Percentiles rank a stretch among this genome's conserved stretches.
Conservation (phyloP, 2,329 filamentous ascomycete genomes). For the Verticillium zaregamsianum region DNA sequence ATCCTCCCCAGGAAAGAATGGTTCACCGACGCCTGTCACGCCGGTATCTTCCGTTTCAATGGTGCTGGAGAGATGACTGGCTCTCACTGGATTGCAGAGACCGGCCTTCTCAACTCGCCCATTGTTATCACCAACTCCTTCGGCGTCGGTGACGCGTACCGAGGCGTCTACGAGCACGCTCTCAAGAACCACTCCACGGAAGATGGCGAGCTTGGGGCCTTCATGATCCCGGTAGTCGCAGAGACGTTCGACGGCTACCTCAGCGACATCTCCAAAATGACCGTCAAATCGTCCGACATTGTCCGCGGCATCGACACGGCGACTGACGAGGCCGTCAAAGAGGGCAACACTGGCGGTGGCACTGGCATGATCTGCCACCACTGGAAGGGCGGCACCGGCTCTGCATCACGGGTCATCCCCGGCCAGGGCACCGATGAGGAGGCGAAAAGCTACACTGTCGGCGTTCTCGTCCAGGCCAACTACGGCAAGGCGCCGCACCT, state of each 20-base stretch:
- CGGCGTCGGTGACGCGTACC: conserved; percentile 52
- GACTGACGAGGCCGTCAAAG: conserved; percentile 44
- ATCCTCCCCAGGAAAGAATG: conserved; percentile 42
- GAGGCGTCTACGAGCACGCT: conserved; percentile 54
- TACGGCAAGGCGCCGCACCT: conserved; percentile 56
- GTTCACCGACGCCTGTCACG: conserved; percentile 39
- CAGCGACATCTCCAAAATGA: conserved; percentile 52
- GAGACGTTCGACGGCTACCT: conserved; percentile 63
- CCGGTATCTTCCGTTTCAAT: conserved; percentile 58
- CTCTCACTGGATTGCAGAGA: conserved; percentile 57
- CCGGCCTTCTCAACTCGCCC: conserved; percentile 53
- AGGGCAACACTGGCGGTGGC: conserved; percentile 64
- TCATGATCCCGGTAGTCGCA: conserved; percentile 53
- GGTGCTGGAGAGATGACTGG: conserved; percentile 61
- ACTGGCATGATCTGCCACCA: conserved; percentile 64
- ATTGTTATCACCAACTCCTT: conserved; percentile 58
- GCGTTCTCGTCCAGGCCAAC: conserved; percentile 60
- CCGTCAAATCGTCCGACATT: conserved; percentile 49
- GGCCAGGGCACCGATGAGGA: conserved; percentile 19
- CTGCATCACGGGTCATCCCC: conserved; percentile 51
- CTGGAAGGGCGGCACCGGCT: conserved; percentile 65
- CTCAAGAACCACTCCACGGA: conserved; percentile 38
- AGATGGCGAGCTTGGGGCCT: conserved; percentile 44
- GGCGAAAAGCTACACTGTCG: conserved; percentile 47
- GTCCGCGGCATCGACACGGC: conserved; percentile 49